Percentiles rank a stretch among this genome's conserved stretches.
Evolutionary conservation across 192 early-diverging fungal genomes (phyloP).

Genomic region (Funneliformis mosseae): DNA sequence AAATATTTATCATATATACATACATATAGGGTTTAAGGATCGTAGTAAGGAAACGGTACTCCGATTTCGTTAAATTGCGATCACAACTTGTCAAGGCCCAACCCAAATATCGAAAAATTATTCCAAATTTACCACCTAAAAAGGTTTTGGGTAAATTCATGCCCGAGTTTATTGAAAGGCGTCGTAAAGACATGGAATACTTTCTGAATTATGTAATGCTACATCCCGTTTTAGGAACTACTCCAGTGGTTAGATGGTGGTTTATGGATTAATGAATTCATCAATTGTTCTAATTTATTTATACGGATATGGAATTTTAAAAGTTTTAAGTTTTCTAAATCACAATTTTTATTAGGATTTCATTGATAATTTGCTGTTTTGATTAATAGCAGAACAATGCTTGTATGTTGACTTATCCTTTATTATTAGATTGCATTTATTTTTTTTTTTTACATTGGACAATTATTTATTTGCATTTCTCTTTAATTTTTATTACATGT

Average conservation of each 20-base stretch:
- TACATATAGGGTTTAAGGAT: constrained; percentile 38
- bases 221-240: constrained; percentile 45
- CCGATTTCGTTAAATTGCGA: constrained; percentile 46
- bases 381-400: no score
- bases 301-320: no score
- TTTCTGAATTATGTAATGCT: constrained; percentile 50
- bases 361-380: no score
- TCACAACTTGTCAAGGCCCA: constrained; percentile 37
- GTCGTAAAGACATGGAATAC: constrained; percentile 48
- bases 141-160: constrained; percentile 46
- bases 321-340: no score
- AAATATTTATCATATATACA: background rate
- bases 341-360: no score
- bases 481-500: background rate
- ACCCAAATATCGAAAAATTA: constrained; percentile 39
- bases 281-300: background rate
- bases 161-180: constrained; percentile 46
- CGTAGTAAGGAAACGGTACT: constrained; percentile 44
- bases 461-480: background rate
- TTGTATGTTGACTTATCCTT: no score
- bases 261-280: constrained; percentile 19
- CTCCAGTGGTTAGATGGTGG: constrained; percentile 44
- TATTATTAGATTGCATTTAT: no score
- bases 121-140: constrained; percentile 52
- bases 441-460: background rate